These are phyloP conservation scores for Saturnispora silvae DNA, from an alignment of 805 yeast species.

Conservation along the genomic window DNA sequence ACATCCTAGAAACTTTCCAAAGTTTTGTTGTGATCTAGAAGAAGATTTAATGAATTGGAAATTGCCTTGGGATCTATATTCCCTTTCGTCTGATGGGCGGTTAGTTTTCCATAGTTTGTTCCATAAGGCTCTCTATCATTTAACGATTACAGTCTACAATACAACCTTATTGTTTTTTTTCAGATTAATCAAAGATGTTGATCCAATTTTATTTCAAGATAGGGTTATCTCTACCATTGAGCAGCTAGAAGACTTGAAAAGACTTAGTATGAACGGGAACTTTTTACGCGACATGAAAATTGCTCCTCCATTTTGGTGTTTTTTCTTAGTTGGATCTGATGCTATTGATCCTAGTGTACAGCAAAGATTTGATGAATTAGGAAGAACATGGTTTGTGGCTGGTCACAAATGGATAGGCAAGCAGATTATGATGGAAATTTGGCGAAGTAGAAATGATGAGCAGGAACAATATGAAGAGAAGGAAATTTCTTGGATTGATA, in stretches of 20 bases:
- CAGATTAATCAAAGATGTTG: conserved; percentile 35
- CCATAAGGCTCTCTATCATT: conserved; percentile 33
- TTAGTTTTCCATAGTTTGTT: conserved; percentile 26
- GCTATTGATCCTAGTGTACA: conserved; percentile 25
- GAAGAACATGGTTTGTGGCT: conserved; percentile 26
- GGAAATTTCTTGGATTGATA: conserved; percentile 40
- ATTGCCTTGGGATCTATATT: conserved; percentile 33
- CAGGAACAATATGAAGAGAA: conserved; percentile 18
- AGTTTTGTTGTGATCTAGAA: conserved; percentile 43
- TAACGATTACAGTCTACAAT: conserved; percentile 32
- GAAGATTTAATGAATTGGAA: conserved; percentile 40
- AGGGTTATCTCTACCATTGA: conserved; percentile 27
- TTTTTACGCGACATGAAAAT: conserved; percentile 20
- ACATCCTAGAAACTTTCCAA: conserved; percentile 45
- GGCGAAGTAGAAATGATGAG: conserved; percentile 31
- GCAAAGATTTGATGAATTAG: conserved; percentile 23
- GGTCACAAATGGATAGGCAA: conserved; percentile 45
- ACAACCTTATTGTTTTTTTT: conserved; percentile 34
- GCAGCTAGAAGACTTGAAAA: conserved; percentile 26
- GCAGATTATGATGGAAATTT: conserved; percentile 41
- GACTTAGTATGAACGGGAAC: conserved; percentile 14
- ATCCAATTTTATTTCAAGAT: conserved; percentile 27
- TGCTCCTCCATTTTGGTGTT: conserved; percentile 38
- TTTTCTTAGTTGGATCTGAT: conserved; percentile 35
- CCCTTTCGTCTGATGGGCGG: conserved; percentile 12